Conservation (phyloP, 2,329 filamentous ascomycete species). For the Gnomoniopsis smithogilvyi region DNA sequence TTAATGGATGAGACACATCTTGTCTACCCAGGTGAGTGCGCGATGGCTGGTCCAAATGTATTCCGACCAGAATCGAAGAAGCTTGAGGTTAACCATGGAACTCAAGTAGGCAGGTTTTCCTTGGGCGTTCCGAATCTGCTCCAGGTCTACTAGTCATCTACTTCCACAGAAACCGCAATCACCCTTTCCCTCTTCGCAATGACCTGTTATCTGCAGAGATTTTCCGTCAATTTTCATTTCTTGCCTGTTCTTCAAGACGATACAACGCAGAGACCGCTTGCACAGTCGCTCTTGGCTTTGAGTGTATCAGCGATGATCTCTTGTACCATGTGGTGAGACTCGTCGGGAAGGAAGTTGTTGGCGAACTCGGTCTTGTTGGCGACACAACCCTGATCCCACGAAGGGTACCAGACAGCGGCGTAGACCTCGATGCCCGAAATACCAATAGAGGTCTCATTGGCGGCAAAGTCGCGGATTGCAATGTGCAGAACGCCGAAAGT, state of each 20-base stretch:
- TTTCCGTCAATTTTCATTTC: background rate
- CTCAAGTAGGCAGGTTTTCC: background rate
- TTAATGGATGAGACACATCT: no score
- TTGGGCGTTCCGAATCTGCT: no score
- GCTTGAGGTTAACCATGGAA: background rate
- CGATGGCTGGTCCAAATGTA: no score
- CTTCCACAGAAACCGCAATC: background rate
- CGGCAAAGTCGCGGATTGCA: slow-evolving; percentile 20
- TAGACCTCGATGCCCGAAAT: slow-evolving; percentile 19
- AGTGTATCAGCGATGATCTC: slow-evolving; percentile 4
- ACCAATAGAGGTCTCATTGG: background rate
- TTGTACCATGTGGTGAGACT: slow-evolving; percentile 2
- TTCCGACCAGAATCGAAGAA: background rate
- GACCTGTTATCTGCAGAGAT: no score
- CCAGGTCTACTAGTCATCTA: background rate
- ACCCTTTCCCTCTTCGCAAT: background rate
- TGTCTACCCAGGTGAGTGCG: no score
- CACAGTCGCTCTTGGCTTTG: background rate
- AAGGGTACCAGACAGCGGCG: slow-evolving; percentile 13
- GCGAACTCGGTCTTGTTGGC: background rate
- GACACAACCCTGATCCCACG: background rate
- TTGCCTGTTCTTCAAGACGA: background rate
- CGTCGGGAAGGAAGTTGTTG: background rate
- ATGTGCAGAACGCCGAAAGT: slow-evolving; percentile 23
- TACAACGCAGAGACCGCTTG: background rate